Evolutionary conservation across 345 rosid species (phyloP).

Genomic region (Salix suchowensis): DNA sequence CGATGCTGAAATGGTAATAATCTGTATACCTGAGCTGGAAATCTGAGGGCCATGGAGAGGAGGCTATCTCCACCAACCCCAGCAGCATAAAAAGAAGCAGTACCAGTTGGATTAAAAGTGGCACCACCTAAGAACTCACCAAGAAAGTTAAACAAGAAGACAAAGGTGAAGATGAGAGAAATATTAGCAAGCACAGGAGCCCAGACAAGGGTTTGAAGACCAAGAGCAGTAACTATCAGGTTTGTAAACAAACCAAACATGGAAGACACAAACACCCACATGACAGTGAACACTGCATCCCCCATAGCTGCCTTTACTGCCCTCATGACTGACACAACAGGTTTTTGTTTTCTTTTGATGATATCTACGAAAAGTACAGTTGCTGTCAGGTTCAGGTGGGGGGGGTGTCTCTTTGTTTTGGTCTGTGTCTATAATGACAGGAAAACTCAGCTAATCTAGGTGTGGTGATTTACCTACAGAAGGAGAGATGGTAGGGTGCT

Average conservation of each 20-base stretch:
- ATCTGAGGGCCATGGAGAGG: constrained; percentile 77
- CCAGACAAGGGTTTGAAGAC: constrained; percentile 45
- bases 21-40: constrained; percentile 52
- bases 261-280: constrained; percentile 72
- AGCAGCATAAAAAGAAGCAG: constrained; percentile 74
- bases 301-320: constrained; percentile 60
- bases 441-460: not conserved
- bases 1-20: not conserved
- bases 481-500: not conserved
- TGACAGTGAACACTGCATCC: constrained; percentile 56
- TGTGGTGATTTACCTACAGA: not conserved
- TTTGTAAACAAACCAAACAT: constrained; percentile 57
- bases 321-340: constrained; percentile 33
- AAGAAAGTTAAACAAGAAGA: constrained; percentile 51
- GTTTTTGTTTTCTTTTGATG: not conserved
- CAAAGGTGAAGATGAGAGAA: constrained; percentile 54
- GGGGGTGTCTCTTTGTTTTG: not conserved
- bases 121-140: constrained; percentile 77
- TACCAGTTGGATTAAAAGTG: constrained; percentile 84
- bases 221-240: constrained; percentile 43
- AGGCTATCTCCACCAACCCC: constrained; percentile 73
- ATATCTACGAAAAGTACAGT: not conserved
- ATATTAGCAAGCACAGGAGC: constrained; percentile 49
- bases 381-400: not conserved
- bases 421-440: not conserved